Evolutionary conservation across 768 basidiomycete species (phyloP).

Genomic region (Tricholoma matsutake): DNA sequence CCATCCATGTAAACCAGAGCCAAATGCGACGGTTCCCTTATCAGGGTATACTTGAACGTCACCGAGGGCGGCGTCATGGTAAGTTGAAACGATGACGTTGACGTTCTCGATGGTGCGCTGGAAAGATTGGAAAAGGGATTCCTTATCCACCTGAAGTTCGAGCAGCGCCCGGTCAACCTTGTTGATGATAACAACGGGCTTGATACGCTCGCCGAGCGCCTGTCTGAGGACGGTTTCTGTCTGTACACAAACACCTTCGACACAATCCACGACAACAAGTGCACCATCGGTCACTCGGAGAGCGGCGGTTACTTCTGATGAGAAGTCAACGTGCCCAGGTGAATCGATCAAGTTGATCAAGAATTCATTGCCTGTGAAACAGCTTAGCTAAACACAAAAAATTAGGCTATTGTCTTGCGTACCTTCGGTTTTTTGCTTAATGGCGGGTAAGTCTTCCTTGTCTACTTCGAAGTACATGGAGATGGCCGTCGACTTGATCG

Average conservation of each 20-base stretch:
- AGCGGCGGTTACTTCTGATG: slow-evolving; percentile 98
- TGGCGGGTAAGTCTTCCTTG: slow-evolving; percentile 80
- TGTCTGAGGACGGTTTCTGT: slow-evolving; percentile 99
- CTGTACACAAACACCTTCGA: slow-evolving; percentile 99
- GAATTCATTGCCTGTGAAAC: slow-evolving; percentile 79
- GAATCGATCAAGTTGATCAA: slow-evolving; percentile 92
- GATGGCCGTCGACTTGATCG: slow-evolving; percentile 99
- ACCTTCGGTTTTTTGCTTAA: slow-evolving; percentile 96
- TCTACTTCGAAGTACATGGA: slow-evolving; percentile 98
- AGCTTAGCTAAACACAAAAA: not conserved
- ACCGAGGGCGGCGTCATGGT: slow-evolving; percentile 90
- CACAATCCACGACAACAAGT: slow-evolving; percentile 98
- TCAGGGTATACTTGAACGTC: slow-evolving; percentile 99
- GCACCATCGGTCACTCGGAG: slow-evolving; percentile 99
- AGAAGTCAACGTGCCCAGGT: slow-evolving; percentile 99
- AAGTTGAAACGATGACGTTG: slow-evolving; percentile 98
- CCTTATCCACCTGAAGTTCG: slow-evolving; percentile 96
- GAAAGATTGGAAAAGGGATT: slow-evolving; percentile 97
- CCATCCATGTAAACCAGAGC: slow-evolving; percentile 99
- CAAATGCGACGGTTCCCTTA: slow-evolving; percentile 97
- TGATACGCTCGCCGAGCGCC: slow-evolving; percentile 96
- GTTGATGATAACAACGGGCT: slow-evolving; percentile 99
- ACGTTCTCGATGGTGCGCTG: slow-evolving; percentile 95
- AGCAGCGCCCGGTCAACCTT: slow-evolving; percentile 99
- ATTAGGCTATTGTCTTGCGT: slow-evolving; percentile 20